Percentiles rank a stretch among this genome's conserved stretches.
Conservation (phyloP, 176 grass and related monocot species). For the Oryza nivara region DNA sequence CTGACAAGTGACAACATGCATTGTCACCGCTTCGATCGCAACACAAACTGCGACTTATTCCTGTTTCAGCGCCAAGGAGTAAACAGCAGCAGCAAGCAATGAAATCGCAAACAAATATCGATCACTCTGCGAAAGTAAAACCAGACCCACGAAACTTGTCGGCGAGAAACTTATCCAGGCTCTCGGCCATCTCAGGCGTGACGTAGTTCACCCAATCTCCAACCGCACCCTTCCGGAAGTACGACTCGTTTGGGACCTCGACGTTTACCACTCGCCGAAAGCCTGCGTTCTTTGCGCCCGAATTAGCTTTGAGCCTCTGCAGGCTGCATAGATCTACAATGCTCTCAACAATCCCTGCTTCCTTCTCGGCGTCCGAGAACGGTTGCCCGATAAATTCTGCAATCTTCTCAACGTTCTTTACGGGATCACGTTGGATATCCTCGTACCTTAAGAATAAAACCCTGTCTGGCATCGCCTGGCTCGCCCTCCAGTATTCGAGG, state of each 20-base stretch:
- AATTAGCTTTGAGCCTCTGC: not conserved
- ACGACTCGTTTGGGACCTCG: not conserved
- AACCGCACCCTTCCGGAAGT: conserved; percentile 19
- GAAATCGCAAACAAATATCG: too few relatives aligned
- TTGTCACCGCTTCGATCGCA: too few relatives aligned
- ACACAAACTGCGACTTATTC: too few relatives aligned
- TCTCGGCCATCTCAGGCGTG: too few relatives aligned
- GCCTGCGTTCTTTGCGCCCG: not conserved
- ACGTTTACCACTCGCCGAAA: too few relatives aligned
- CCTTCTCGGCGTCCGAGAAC: conserved; percentile 7
- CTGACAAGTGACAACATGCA: too few relatives aligned
- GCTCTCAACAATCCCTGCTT: not conserved
- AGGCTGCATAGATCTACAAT: conserved; percentile 23
- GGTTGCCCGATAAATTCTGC: conserved; percentile 27
- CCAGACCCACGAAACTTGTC: too few relatives aligned
- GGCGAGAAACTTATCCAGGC: too few relatives aligned
- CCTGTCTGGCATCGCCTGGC: not conserved
- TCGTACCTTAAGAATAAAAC: conserved; percentile 41
- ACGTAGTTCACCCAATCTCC: too few relatives aligned
- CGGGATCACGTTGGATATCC: conserved; percentile 22
- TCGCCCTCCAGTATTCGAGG: conserved; percentile 24
- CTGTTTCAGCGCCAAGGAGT: too few relatives aligned
- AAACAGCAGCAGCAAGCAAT: too few relatives aligned
- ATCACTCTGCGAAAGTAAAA: too few relatives aligned
- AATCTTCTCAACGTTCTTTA: not conserved